phyloP scores from a whole-genome alignment of 805 yeast species.

The Soucietia sequanensis region DNA sequence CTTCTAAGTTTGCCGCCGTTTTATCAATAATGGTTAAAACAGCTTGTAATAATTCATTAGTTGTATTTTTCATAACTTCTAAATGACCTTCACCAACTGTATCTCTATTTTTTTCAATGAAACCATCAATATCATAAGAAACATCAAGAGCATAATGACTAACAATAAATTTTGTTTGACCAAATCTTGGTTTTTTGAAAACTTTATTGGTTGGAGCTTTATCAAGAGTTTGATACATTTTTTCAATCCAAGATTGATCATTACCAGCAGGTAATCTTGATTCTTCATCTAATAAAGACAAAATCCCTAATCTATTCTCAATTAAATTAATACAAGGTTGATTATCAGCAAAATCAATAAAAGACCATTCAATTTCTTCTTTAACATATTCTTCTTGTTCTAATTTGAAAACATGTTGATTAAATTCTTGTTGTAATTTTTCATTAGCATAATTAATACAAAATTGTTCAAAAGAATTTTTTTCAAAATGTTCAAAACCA shows the following conservation, averaged over 20 bases:
- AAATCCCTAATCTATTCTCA: constrained; percentile 84
- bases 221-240: constrained; percentile 81
- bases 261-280: constrained; percentile 91
- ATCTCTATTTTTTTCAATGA: constrained; percentile 95
- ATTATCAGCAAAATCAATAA: constrained; percentile 92
- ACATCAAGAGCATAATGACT: constrained; percentile 95
- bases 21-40: constrained; percentile 66
- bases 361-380: constrained; percentile 95
- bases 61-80: constrained; percentile 72
- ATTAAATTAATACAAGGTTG: constrained; percentile 95
- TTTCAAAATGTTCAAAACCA: constrained; percentile 95
- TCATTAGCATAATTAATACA: constrained; percentile 97
- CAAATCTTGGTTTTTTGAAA: constrained; percentile 92
- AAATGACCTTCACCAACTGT: constrained; percentile 95
- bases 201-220: constrained; percentile 73
- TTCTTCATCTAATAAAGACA: constrained; percentile 90
- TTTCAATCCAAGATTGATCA: constrained; percentile 89
- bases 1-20: constrained; percentile 49
- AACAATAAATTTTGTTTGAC: constrained; percentile 85
- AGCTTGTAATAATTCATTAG: constrained; percentile 62
- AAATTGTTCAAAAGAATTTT: constrained; percentile 94
- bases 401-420: constrained; percentile 93
- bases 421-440: constrained; percentile 94
- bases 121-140: constrained; percentile 87
- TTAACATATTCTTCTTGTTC: constrained; percentile 94